Evolutionary conservation across 257 asterid genomes (phyloP).

Genomic region (Solanum clarkiae): DNA sequence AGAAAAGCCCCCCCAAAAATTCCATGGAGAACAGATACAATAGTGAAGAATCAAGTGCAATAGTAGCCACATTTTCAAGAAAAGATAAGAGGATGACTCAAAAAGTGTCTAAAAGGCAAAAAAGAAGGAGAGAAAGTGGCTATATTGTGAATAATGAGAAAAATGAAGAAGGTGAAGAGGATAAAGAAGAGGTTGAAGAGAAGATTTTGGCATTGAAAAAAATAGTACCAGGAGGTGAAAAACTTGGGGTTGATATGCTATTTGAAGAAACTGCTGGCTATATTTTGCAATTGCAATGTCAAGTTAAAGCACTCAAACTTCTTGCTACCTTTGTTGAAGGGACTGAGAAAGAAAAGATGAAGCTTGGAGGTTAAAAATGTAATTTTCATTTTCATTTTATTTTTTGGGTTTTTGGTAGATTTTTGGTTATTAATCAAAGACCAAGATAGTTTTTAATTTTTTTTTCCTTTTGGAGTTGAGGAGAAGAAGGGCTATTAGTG

Average conservation of each 20-base stretch:
- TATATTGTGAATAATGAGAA: not conserved
- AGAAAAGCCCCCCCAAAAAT: not conserved
- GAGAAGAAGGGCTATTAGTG: not conserved
- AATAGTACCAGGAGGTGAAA: slow-evolving; percentile 64
- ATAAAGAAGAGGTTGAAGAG: slow-evolving; percentile 27
- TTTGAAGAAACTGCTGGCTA: slow-evolving; percentile 61
- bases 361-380: slow-evolving; percentile 31
- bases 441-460: not conserved
- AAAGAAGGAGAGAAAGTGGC: not conserved
- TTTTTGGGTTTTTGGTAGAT: not conserved
- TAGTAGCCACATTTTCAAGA: slow-evolving; percentile 8
- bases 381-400: too few relatives aligned
- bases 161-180: not conserved
- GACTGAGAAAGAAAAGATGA: slow-evolving; percentile 18
- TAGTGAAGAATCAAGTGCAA: not conserved
- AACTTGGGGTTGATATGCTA: slow-evolving; percentile 24
- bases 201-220: slow-evolving; percentile 38
- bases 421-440: not conserved
- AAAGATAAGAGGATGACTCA: not conserved
- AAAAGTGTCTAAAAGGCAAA: not conserved
- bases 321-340: slow-evolving; percentile 33
- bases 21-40: slow-evolving; percentile 16
- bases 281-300: slow-evolving; percentile 35
- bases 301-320: slow-evolving; percentile 38
- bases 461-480: not conserved